These are phyloP conservation scores for Atkinsonella texensis DNA, from an alignment of 2,329 filamentous ascomycete species.

Conservation along the genomic window DNA sequence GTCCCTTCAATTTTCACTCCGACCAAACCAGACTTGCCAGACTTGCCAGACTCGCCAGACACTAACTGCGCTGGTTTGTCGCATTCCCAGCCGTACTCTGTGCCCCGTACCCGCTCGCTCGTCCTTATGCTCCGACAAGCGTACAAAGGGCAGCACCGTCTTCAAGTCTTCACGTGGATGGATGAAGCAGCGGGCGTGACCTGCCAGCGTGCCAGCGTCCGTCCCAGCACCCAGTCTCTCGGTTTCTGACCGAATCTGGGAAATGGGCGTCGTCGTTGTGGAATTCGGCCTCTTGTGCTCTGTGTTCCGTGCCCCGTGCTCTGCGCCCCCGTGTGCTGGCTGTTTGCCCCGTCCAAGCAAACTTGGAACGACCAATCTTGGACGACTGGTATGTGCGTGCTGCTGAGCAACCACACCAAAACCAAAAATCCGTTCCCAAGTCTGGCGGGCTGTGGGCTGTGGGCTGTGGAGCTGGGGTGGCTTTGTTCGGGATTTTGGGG, in stretches of 20 bases:
- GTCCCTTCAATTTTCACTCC: too few species aligned
- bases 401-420: neutral
- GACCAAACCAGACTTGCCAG: too few species aligned
- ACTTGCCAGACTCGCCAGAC: too few species aligned
- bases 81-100: too few species aligned
- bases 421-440: too few species aligned
- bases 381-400: neutral
- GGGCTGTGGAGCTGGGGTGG: too few species aligned
- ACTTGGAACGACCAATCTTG: neutral
- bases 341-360: neutral
- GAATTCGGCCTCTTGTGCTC: neutral
- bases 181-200: neutral
- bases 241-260: neutral
- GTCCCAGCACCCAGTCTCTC: conserved; percentile 1
- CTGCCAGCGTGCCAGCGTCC: neutral
- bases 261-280: neutral
- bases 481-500: neutral
- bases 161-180: neutral
- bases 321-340: too few species aligned
- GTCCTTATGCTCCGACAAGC: neutral
- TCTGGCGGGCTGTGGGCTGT: neutral
- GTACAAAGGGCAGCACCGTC: neutral
- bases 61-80: too few species aligned
- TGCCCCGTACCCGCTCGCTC: too few species aligned
- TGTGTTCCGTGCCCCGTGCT: neutral